Evolutionary conservation across 495 filamentous ascomycete species (phyloP), one percentile per base, ranked within the genome.

Genomic region (Hyaloscypha bicolor): DNA sequence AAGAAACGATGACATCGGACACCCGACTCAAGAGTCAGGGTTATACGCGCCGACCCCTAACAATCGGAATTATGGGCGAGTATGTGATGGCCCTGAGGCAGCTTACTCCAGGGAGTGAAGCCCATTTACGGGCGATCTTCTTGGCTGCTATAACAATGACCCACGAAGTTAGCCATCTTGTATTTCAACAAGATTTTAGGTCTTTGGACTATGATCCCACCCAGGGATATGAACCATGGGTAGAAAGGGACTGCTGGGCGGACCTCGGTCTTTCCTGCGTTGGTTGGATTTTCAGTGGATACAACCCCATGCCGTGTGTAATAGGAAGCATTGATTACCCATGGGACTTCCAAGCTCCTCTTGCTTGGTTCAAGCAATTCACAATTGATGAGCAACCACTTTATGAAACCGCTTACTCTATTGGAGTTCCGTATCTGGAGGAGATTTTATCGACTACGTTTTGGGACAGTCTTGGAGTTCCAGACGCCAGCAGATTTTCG

Each of bases 141-240:
- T 62, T 66, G 57, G 65, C 57, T n/a, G 64, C 52, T 29, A 58
- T 62, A 6, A 71, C 69, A 16, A 69, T 71, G 39, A 60, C 62
- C 9, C 69, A 71, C 48, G 69, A 71, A 53, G 31, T 71, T 25
- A 64, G 64, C 9, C 64, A 71, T 62, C 61, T 33, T 25, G 56
- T 71, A 9, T 67, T 56, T 19, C 25, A 33, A 25, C 59, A 67
- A 14, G 60, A 71, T 35, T 71, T 71, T 35, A 59, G 55, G 55
- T 64, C 51, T 16, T 56, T 21, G 11, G 32, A 37, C n/a, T 21
- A 33, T 60, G 30, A 51, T 53, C 30, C 55, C 12, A 8, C n/a
- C 4, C 11, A 52, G 5, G 31, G 39, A 1, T 21, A 9, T 37
- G 68, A 70, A 35, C 68, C 64, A n/a, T 60, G 45, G 19, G 68